Percentiles rank a stretch among this genome's conserved stretches.
phyloP scores from a whole-genome alignment of 176 grass and related monocot genomes.

The Hyparrhenia diplandra region DNA sequence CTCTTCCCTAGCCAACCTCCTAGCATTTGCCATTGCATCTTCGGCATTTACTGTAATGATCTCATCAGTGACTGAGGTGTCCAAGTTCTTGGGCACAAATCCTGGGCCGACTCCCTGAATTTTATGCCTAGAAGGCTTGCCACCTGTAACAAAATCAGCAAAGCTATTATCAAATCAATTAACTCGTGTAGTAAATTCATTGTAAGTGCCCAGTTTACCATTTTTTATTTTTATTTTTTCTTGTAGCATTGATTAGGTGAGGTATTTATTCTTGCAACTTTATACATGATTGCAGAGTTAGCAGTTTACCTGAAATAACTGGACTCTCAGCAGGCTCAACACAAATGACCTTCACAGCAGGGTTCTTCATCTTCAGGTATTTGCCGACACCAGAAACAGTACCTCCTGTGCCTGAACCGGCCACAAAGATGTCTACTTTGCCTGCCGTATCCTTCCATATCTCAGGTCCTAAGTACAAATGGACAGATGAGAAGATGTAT shows the following conservation, averaged over 20 bases:
- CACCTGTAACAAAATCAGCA: conserved; percentile 38
- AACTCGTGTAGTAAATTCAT: not conserved
- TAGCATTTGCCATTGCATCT: conserved; percentile 51
- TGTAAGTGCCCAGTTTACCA: not conserved
- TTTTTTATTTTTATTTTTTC: not conserved
- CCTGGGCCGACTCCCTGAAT: conserved; percentile 69
- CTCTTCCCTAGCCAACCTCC: conserved; percentile 61
- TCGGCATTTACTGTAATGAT: conserved; percentile 46
- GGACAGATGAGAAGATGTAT: too few relatives aligned
- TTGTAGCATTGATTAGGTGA: not conserved
- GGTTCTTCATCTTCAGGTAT: conserved; percentile 80
- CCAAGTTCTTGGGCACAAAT: conserved; percentile 51
- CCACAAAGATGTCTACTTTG: conserved; percentile 51
- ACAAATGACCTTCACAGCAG: conserved; percentile 60
- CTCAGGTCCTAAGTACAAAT: conserved; percentile 46
- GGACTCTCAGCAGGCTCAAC: conserved; percentile 82
- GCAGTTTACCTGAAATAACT: conserved; percentile 52
- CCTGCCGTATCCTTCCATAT: conserved; percentile 83
- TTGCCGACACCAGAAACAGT: conserved; percentile 59
- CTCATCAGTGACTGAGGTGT: conserved; percentile 55
- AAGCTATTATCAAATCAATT: not conserved
- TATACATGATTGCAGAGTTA: too few relatives aligned
- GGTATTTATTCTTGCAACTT: not conserved
- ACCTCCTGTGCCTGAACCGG: conserved; percentile 62
- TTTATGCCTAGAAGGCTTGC: conserved; percentile 47